Evolutionary conservation across 2,329 filamentous ascomycete species (phyloP), one percentile per base, ranked within the genome.

Genomic region (Talaromyces funiculosus): DNA sequence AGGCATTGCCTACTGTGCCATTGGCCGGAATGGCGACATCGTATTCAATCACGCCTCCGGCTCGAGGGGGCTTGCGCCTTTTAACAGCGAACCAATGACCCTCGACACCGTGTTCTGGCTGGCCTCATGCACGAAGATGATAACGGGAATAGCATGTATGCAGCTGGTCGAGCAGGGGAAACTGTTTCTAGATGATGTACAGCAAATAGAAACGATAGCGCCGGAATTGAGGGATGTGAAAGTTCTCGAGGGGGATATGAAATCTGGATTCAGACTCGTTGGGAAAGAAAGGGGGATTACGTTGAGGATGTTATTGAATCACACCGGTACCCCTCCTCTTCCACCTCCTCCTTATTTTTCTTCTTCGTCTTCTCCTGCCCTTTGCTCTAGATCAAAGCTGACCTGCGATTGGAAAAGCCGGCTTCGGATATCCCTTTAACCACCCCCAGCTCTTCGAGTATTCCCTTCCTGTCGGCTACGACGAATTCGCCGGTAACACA

Each of bases 101-200:
- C 45, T 65, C 38, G 68, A 71, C 57, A 67, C 65, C 10, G 61
- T 69, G 14, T 69, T 72, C 67, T 84, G 80, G 81, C 75, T 85
- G 4, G 83, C 83, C 0, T 84, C 81, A 0, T 84, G 81, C 66
- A 84, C 83, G 16, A 86, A 86, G 71, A 75, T 84, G 74, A 71
- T 85, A 12, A 73, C 76, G 0, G 81, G 76, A 0, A 69, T 85
- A 14, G 81, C 82, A 0, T 78, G 75, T 51, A 83, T 86, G 81
- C 83, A 86, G 67, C 77, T 83, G 0, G 82, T 85, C 1, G 84
- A 86, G 66, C 71, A 77, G 56, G 82, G 80, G 0, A 63, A 68
- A 8, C 64, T 85, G 18, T 71, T 64, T 1, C 71, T 85, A 0
- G 83, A 85, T 55, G 78, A 83, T 61, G 72, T 71, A 0, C 72